Evolutionary conservation across 352 stramenopile genomes (phyloP), one percentile per base, ranked within the genome.

Genomic region (Peronospora farinosa): DNA sequence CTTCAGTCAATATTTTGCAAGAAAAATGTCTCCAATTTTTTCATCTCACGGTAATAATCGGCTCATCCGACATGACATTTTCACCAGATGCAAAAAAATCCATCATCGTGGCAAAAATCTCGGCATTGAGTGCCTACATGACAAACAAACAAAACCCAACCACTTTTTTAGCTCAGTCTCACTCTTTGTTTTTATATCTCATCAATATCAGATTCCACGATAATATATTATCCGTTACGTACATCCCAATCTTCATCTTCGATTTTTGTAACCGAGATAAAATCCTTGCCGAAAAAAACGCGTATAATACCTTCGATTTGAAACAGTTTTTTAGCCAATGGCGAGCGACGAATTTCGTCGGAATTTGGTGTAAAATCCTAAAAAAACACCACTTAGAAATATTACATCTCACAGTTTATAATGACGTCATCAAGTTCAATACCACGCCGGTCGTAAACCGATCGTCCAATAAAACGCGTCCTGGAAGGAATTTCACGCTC

Each of bases 21-120:
- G 2, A 37, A 7, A 37, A 32, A n/a, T n/a, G 27, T 21, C 23
- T 23, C n/a, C 0, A 10, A 10, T 7, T 5, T 16, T 11, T 30
- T 7, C 21, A 39, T 49, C 39, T 66, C 42, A 92, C 81, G 58
- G 81, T 94, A 13, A 92, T 57, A 10, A 92, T 65, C 0, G 76
- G 69, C 43, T 92, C 74, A 51, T 96, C 92, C n/a, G 85, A 81
- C 60, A 98, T 84, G 35, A 97, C 80, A 15, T 84, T 73, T 55
- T 97, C 74, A 16, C 69, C 84, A 3, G 72, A 81, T 23, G 88
- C 85, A 63, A 97, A 98, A 65, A 97, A 98, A 67, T 98, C 95
- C 95, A 99, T 99, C 56, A 99, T 96, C 7, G 87, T 92, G 11
- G 86, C 80, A 70, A 99, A 98, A 43, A 99, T 95, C 35, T 97